Evolutionary conservation across 441 rosid genomes (phyloP).

Genomic region (Jatropha podagrica): DNA sequence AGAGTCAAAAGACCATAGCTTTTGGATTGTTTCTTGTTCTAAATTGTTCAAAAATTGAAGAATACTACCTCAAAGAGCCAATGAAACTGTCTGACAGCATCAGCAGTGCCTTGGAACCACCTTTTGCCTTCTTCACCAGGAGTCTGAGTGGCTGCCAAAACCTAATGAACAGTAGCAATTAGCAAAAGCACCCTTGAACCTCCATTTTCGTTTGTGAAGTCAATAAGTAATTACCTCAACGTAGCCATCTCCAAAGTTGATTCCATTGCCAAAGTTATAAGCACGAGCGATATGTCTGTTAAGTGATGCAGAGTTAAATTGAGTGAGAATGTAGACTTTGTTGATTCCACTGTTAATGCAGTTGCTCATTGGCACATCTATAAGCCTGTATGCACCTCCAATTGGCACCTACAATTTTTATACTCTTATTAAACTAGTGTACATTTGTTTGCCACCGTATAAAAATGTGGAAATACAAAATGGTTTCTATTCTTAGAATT

Average conservation of each 20-base stretch:
- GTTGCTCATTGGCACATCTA: slow-evolving; percentile 98
- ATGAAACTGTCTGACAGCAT: slow-evolving; percentile 93
- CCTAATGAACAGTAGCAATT: slow-evolving; percentile 36
- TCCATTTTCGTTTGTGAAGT: background rate
- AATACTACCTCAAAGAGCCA: slow-evolving; percentile 88
- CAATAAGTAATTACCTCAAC: slow-evolving; percentile 51
- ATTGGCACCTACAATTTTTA: slow-evolving; percentile 61
- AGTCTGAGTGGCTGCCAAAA: slow-evolving; percentile 93
- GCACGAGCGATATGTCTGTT: slow-evolving; percentile 85
- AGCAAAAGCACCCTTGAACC: too few species aligned
- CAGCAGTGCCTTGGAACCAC: slow-evolving; percentile 97
- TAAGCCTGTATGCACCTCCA: slow-evolving; percentile 90
- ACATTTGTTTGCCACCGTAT: background rate
- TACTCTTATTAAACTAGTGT: background rate
- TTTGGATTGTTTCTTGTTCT: background rate
- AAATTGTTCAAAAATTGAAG: background rate
- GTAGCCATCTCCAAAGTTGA: slow-evolving; percentile 77
- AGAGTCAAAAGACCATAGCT: too few species aligned
- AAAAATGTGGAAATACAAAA: too few species aligned
- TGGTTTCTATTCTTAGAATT: too few species aligned
- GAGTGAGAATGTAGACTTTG: slow-evolving; percentile 96
- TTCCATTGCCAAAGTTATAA: slow-evolving; percentile 67
- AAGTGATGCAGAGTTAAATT: slow-evolving; percentile 83
- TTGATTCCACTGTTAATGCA: slow-evolving; percentile 93
- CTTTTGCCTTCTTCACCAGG: slow-evolving; percentile 87